Evolutionary conservation across 1,139 yeast species (phyloP), one percentile per base, ranked within the genome.

Genomic region (Geotrichum carabidarum): DNA sequence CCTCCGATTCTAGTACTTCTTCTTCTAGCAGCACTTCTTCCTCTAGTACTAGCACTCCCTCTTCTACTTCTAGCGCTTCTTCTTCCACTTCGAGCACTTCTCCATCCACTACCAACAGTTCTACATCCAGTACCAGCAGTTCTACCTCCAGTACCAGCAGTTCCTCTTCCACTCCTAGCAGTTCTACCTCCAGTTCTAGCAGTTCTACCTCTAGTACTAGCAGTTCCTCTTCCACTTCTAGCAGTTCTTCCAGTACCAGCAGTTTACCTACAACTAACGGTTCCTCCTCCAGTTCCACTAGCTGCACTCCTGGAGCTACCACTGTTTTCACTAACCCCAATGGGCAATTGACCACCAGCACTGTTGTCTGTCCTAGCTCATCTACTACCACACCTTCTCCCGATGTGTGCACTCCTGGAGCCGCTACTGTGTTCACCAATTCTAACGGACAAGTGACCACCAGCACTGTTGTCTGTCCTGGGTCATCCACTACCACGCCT

Each of bases 341-440:
- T 30, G 52, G 52, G 2, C 41, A 15, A 4, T 2, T 22, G 12
- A 14, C 36, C n/a, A 8, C 53, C 32, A 44, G 59, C 41, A 48
- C 59, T 36, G 40, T 27, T 37, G 38, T 18, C 32, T 15, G 48
- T 22, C 15, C 53, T 34, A 36, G 48, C 2, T 2, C 48, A 31
- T 38, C 40, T 35, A 12, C 30, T 6, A 18, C 37, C 7, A 9
- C 37, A 11, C 48, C 37, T 14, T 34, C 48, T 34, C 14, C 12
- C 5, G 9, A 11, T 18, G 5, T 42, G 9, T 43, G 44, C n/a
- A 35, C 22, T 35, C 53, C 53, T 12, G 47, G 53, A 17, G 3
- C 27, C 27, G 5, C 27, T 22, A 22, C 27, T 22, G 27, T 22
- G 27, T 22, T 22, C 5, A 22, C 27, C 27, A 22, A 22, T 22